phyloP scores from a whole-genome alignment of 352 stramenopile genomes.

The Blastocystis sp. region DNA sequence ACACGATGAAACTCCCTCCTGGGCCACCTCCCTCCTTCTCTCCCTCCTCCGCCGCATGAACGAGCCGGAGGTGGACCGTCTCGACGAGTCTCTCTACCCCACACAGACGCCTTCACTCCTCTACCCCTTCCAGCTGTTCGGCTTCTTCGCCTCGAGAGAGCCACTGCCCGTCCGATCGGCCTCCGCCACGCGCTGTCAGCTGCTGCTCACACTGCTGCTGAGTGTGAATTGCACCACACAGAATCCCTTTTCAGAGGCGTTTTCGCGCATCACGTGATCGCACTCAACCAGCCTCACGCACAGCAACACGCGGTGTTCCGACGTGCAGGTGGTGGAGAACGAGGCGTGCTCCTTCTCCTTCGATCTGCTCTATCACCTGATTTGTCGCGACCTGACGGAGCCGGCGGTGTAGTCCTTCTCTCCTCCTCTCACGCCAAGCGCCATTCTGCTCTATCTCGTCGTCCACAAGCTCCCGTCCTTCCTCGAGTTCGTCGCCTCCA shows the following conservation, averaged over 20 bases:
- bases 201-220: conserved; percentile 27
- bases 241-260: not conserved
- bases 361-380: conserved; percentile 20
- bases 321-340: conserved; percentile 17
- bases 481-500: conserved; percentile 27
- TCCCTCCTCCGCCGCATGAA: conserved; percentile 22
- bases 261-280: not conserved
- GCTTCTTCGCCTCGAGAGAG: not conserved
- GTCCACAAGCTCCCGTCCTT: conserved; percentile 39
- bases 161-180: not conserved
- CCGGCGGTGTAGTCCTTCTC: conserved; percentile 6
- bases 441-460: conserved; percentile 42
- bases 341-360: conserved; percentile 38
- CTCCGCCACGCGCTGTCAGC: conserved; percentile 29
- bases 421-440: not conserved
- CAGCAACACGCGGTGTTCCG: conserved; percentile 33
- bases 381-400: conserved; percentile 27
- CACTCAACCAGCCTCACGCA: not conserved
- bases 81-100: not conserved
- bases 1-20: not conserved
- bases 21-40: conserved; percentile 1
- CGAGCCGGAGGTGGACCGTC: not conserved
- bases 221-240: conserved; percentile 24
- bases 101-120: not conserved
- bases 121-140: conserved; percentile 38